Conservation (phyloP, 2,329 filamentous ascomycete genomes). For the Didymella pomorum region DNA sequence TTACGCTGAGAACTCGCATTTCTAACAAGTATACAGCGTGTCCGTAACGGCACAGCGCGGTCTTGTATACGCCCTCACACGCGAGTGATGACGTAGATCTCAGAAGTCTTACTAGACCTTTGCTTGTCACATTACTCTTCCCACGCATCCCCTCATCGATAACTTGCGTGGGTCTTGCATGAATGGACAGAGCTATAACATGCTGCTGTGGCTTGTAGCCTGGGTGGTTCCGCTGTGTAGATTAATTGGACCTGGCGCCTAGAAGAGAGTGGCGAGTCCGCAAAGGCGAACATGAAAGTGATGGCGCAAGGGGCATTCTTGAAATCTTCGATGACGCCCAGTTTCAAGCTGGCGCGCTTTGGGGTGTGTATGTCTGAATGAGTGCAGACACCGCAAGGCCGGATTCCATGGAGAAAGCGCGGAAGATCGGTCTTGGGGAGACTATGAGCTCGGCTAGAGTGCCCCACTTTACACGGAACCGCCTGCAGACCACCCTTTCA, state of each 20-base stretch:
- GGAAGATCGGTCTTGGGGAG: not conserved
- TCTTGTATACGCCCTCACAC: not conserved
- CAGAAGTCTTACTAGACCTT: too few relatives aligned
- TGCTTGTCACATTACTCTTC: too few relatives aligned
- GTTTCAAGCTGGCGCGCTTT: not conserved
- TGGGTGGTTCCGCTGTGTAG: too few relatives aligned
- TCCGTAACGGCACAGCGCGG: not conserved
- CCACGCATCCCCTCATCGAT: not conserved
- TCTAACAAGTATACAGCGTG: not conserved
- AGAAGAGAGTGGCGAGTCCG: too few relatives aligned
- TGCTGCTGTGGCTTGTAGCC: too few relatives aligned
- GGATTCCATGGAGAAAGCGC: too few relatives aligned
- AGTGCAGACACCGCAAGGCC: not conserved
- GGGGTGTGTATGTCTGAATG: not conserved
- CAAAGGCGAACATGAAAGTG: not conserved
- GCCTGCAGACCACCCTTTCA: not conserved
- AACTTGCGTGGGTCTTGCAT: too few relatives aligned
- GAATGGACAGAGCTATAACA: too few relatives aligned
- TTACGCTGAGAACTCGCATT: not conserved
- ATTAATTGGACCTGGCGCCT: too few relatives aligned
- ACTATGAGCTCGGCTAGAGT: not conserved
- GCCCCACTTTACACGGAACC: not conserved
- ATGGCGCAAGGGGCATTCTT: not conserved
- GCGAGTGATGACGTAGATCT: not conserved
- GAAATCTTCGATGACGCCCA: not conserved